These are phyloP conservation scores for Xylariaceae sp. DNA, from an alignment of 2,329 filamentous ascomycete species.

Conservation along the genomic window DNA sequence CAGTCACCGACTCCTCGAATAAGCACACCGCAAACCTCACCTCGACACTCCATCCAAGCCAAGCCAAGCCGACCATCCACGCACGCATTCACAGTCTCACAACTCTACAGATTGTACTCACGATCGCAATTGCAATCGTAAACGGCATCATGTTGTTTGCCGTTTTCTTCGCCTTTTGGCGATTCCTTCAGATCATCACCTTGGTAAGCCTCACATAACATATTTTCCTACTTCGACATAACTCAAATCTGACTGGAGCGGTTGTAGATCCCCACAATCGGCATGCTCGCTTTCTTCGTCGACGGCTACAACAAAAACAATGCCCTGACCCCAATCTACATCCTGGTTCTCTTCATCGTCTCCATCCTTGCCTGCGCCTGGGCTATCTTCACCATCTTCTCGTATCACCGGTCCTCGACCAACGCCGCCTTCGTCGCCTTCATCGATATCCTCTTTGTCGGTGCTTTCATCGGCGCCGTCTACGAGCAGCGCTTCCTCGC, in stretches of 20 bases:
- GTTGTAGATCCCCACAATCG: slow-evolving; percentile 56
- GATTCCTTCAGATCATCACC: slow-evolving; percentile 57
- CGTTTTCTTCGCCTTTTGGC: slow-evolving; percentile 57
- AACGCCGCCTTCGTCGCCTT: slow-evolving; percentile 58
- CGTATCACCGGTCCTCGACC: slow-evolving; percentile 55
- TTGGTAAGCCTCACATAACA: slow-evolving; percentile 42
- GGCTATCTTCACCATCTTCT: slow-evolving; percentile 60
- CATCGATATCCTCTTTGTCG: slow-evolving; percentile 56
- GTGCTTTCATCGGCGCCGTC: slow-evolving; percentile 58
- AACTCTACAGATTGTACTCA: no score
- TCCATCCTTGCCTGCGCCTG: slow-evolving; percentile 58
- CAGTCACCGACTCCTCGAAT: background rate
- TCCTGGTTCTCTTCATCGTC: slow-evolving; percentile 64
- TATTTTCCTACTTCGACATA: background rate
- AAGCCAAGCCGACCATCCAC: background rate
- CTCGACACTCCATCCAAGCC: background rate
- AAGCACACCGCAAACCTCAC: background rate
- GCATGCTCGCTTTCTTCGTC: slow-evolving; percentile 63
- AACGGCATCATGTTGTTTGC: slow-evolving; percentile 52
- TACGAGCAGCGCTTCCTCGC: slow-evolving; percentile 55
- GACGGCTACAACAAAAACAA: slow-evolving; percentile 53
- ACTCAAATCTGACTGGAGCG: background rate
- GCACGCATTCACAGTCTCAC: no score
- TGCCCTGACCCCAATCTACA: slow-evolving; percentile 53
- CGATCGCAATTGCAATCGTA: background rate